Base-by-base conservation (phyloP, 805 yeast genomes). In the Starmera pachycereana region DNA sequence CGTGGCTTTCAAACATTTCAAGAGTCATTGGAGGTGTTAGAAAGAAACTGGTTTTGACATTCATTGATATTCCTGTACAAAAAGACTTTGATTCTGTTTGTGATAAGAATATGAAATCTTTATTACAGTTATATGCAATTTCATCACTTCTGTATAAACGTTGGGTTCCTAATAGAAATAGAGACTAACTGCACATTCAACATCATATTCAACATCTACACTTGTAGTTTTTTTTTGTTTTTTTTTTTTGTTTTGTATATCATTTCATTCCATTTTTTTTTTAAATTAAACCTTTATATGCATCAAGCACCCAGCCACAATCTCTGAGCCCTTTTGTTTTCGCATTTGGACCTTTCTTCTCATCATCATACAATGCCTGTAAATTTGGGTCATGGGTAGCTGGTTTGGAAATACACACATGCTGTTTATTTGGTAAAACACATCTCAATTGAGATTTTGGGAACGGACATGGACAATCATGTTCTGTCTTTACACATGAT, bases 401-500 rank as follows among this genome's bases (percentile, higher is more conserved):
- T 1, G 95, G 90, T 49, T 81, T 83, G 16, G 96, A 82, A 33
- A 92, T 81, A 58, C 98, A 92, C 12, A 89, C 69, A 53, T 66
- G 81, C 29, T 66, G 61, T 14, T 76, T 70, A 46, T 75, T 78
- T 0, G 96, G 95, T 33, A 85, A 63, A 2, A 71, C 56, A 59
- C 98, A 92, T 53, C 85, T 82, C 44, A 84, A 53, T 56, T 90
- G 96, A 1, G 94, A 79, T 43, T 78, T 75, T 2, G 96, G 92
- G 54, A 76, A 90, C 3, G 86, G 87, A 57, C 98, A 92, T 2
- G 97, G 96, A 57, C 98, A 92, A 38, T 80, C 83, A 8, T 69
- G 49, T 0, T 86, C 76, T 2, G 60, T 51, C 2, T 69, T 68
- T 0, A 86, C 98, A 63, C 98, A 92, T 9, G 68, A 68, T 33